phyloP scores from a whole-genome alignment of 768 basidiomycete genomes.

The Neoboletus magnificus region DNA sequence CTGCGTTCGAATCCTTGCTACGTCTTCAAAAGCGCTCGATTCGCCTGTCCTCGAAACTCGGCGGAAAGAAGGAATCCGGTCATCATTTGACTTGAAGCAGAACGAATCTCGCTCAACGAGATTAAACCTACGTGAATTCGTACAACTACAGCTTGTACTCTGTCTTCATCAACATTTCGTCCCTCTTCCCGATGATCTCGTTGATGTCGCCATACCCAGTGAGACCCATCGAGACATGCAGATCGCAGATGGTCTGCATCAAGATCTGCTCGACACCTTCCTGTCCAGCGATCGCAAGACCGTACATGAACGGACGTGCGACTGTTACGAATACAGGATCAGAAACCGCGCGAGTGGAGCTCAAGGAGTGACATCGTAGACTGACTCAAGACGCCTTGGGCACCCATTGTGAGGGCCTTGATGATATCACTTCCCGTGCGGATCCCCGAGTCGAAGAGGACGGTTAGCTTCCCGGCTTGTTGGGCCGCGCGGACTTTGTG shows the following conservation, averaged over 20 bases:
- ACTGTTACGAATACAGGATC: slow-evolving; percentile 38
- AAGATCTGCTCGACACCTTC: slow-evolving; percentile 75
- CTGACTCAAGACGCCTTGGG: slow-evolving; percentile 74
- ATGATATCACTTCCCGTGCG: slow-evolving; percentile 80
- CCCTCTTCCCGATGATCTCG: slow-evolving; percentile 59
- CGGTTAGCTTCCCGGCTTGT: slow-evolving; percentile 55
- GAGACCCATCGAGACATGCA: slow-evolving; percentile 62
- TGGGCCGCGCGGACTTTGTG: slow-evolving; percentile 57
- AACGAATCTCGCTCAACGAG: background rate
- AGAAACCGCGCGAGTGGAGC: background rate
- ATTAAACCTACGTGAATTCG: background rate
- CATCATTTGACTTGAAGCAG: background rate
- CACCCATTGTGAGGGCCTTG: slow-evolving; percentile 83
- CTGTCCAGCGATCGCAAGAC: slow-evolving; percentile 65
- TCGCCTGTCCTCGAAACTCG: no score
- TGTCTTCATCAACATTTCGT: slow-evolving; percentile 24
- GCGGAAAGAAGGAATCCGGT: no score
- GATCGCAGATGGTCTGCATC: slow-evolving; percentile 61
- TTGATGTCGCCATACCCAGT: slow-evolving; percentile 53
- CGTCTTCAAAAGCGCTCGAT: no score
- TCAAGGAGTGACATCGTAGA: slow-evolving; percentile 7
- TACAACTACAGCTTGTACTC: slow-evolving; percentile 17
- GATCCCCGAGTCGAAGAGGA: slow-evolving; percentile 72
- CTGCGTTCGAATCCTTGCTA: background rate
- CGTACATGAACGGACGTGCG: slow-evolving; percentile 74